Evolutionary conservation across 352 stramenopile species (phyloP), one percentile per base, ranked within the genome.

Genomic region (Discostella stelligera): DNA sequence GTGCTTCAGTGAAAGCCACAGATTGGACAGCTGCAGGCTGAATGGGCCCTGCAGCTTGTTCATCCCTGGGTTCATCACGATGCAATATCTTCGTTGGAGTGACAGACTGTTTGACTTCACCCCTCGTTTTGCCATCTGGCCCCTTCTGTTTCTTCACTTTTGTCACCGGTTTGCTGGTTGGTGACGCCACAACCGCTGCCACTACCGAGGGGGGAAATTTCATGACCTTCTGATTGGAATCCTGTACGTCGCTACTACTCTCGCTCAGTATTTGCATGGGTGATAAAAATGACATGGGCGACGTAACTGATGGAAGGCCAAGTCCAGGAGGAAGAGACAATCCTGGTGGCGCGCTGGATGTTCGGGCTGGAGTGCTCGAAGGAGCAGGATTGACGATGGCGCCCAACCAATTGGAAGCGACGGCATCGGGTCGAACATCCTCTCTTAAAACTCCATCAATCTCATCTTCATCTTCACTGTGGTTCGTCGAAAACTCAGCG

Each of bases 391-490:
- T 66, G 23, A 77, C 87, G 69, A 93, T 82, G 23, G 74, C 71
- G 52, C 88, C 86, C 7, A 93, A 60, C 88, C 88, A 93, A 65
- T 92, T 93, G 0, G 82, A 78, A 44, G 37, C 37, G 79, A 91
- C 92, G 23, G 81, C 59, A 69, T 71, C 64, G 2, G 46, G 21
- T 63, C 23, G 46, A 3, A 10, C 41, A 13, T 30, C 27, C 4
- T 52, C 55, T 3, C 48, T 11, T 25, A 52, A n/a, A 10, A 39
- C 20, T 10, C n/a, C 20, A 64, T 32, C 16, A 30, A 4, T 5
- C 30, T 77, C 30, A 62, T 44, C 54, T 54, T 68, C 20, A 37
- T 78, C 69, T 48, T 25, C 61, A 54, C 37, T 37, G 6, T 83
- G 54, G 39, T 55, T 64, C 0, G 65, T 76, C 4, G 37, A 66